Percentiles rank a stretch among this genome's conserved stretches.
Evolutionary conservation across 2,329 filamentous ascomycete genomes (phyloP).

Genomic region (Diaporthe nobilis): DNA sequence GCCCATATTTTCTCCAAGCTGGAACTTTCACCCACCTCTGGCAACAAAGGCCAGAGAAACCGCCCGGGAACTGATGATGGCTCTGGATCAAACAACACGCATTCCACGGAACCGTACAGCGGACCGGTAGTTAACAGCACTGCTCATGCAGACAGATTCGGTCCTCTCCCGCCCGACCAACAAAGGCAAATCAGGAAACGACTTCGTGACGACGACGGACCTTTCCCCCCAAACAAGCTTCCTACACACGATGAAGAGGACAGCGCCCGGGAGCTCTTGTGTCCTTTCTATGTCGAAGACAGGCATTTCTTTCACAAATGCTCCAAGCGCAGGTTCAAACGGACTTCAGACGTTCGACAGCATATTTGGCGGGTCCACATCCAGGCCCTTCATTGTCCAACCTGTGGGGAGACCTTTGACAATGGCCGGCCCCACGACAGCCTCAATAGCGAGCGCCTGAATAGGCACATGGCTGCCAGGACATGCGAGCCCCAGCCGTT

Average conservation of each 20-base stretch:
- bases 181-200: not conserved
- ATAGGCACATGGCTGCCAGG: not conserved
- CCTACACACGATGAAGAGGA: not conserved
- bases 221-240: not conserved
- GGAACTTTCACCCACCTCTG: too few relatives aligned
- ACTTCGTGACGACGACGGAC: not conserved
- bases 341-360: not conserved
- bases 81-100: too few relatives aligned
- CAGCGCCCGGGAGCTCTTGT: not conserved
- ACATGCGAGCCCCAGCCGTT: not conserved
- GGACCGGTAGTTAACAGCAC: not conserved
- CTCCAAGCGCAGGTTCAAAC: not conserved
- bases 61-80: too few relatives aligned
- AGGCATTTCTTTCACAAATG: not conserved
- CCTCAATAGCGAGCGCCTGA: too few relatives aligned
- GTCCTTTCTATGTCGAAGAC: not conserved
- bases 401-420: not conserved
- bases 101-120: too few relatives aligned
- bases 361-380: not conserved
- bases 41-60: too few relatives aligned
- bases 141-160: not conserved
- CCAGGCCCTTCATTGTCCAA: not conserved
- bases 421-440: too few relatives aligned
- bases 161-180: rapidly evolving
- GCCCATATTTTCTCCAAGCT: too few relatives aligned